Evolutionary conservation across 352 stramenopile species (phyloP).

Genomic region (Pythium periplocum): DNA sequence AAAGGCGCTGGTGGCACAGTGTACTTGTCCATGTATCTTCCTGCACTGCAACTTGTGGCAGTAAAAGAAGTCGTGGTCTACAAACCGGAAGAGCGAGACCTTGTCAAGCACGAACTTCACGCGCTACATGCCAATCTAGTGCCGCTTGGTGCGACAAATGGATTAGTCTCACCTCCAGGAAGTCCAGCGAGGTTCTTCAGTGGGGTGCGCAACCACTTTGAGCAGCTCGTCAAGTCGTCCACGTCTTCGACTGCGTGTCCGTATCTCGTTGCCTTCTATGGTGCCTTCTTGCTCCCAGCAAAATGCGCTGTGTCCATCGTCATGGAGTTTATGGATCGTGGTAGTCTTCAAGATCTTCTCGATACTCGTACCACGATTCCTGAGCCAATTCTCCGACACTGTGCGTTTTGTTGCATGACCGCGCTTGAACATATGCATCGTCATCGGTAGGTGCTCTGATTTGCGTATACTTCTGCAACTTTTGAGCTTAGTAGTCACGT

Average conservation of each 20-base stretch:
- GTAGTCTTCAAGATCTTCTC: slow-evolving; percentile 77
- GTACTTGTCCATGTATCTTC: slow-evolving; percentile 79
- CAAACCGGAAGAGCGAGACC: slow-evolving; percentile 70
- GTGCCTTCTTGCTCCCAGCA: slow-evolving; percentile 73
- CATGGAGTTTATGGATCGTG: slow-evolving; percentile 92
- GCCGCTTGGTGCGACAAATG: slow-evolving; percentile 29
- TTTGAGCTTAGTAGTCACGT: too few relatives aligned
- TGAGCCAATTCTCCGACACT: slow-evolving; percentile 60
- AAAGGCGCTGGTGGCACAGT: slow-evolving; percentile 84
- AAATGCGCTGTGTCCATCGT: slow-evolving; percentile 80
- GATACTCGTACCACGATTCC: slow-evolving; percentile 39
- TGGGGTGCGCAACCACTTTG: slow-evolving; percentile 9
- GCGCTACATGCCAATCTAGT: slow-evolving; percentile 82
- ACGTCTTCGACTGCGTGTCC: slow-evolving; percentile 30
- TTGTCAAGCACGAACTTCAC: slow-evolving; percentile 86
- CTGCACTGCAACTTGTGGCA: slow-evolving; percentile 76
- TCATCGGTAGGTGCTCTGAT: slow-evolving; percentile 31
- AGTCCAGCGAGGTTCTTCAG: slow-evolving; percentile 10
- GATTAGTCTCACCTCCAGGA: slow-evolving; percentile 1
- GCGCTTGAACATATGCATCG: slow-evolving; percentile 85
- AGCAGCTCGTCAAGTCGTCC: slow-evolving; percentile 5
- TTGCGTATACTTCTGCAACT: not conserved
- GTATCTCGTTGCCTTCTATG: slow-evolving; percentile 88
- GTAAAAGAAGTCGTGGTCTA: slow-evolving; percentile 84
- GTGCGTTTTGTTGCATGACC: slow-evolving; percentile 75